phyloP scores from a whole-genome alignment of 164 flowering plant species.

The Platanus orientalis region DNA sequence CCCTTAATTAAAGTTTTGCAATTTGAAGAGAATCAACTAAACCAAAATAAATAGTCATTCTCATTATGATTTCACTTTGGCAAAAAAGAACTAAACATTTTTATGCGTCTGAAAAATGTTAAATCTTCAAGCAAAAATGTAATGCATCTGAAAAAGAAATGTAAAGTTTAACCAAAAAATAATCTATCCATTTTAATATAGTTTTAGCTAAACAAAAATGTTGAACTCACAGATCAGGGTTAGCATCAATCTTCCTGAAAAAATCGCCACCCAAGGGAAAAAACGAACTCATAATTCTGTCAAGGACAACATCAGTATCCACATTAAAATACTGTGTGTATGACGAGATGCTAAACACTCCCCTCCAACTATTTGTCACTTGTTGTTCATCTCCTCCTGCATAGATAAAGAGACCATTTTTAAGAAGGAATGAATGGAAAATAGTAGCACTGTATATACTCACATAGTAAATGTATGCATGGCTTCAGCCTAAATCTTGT shows the following conservation, averaged over 20 bases:
- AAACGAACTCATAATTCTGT: constrained; percentile 72
- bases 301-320: constrained; percentile 82
- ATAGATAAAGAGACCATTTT: constrained; percentile 7
- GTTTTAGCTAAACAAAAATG: not conserved
- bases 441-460: no score
- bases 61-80: not conserved
- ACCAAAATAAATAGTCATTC: not conserved
- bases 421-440: not conserved
- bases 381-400: constrained; percentile 70
- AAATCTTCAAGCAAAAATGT: not conserved
- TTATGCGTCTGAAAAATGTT: not conserved
- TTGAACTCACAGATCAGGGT: constrained; percentile 89
- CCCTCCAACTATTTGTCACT: constrained; percentile 64
- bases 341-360: constrained; percentile 70
- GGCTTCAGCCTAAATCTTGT: no score
- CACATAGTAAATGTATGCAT: no score
- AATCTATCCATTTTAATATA: not conserved
- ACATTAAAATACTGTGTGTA: constrained; percentile 90
- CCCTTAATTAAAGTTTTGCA: not conserved
- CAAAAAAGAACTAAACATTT: not conserved
- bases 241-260: constrained; percentile 81
- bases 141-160: not conserved
- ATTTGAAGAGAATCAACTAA: not conserved
- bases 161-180: constrained; percentile 1
- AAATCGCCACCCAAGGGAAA: constrained; percentile 71